phyloP scores from a whole-genome alignment of 106 monocot genomes.

The Chionographis japonica region DNA sequence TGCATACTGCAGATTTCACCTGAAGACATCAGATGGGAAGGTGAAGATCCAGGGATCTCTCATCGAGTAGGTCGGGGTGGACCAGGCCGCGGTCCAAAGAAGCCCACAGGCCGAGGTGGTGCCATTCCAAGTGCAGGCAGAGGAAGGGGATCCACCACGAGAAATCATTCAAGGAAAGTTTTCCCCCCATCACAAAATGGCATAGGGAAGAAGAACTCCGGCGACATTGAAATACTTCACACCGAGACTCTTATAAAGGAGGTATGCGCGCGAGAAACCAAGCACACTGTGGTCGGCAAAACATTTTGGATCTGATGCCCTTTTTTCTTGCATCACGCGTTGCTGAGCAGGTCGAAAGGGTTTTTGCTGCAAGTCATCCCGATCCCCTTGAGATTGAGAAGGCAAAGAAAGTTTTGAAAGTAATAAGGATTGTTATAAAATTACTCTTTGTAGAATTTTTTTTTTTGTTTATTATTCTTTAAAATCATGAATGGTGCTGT shows the following conservation, averaged over 20 bases:
- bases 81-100: conserved; percentile 40
- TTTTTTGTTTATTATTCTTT: not conserved
- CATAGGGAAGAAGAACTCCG: conserved; percentile 34
- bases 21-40: conserved; percentile 74
- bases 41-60: conserved; percentile 46
- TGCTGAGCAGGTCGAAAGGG: conserved; percentile 58
- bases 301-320: not conserved
- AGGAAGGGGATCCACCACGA: conserved; percentile 58
- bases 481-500: not conserved
- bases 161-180: conserved; percentile 36
- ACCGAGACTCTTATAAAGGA: conserved; percentile 67
- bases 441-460: not conserved
- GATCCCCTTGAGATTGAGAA: conserved; percentile 63
- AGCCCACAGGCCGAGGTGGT: conserved; percentile 37
- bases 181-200: conserved; percentile 60
- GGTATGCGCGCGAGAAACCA: conserved; percentile 12
- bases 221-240: conserved; percentile 66
- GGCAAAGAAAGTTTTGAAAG: conserved; percentile 64
- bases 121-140: conserved; percentile 38
- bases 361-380: conserved; percentile 48
- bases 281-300: not conserved
- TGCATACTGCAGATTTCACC: conserved; percentile 42
- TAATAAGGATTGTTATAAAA: conserved; percentile 6
- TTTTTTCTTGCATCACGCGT: not conserved
- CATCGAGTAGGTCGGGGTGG: conserved; percentile 31